Evolutionary conservation across 148 eudicot genomes (phyloP).

Genomic region (Nepenthes mirabilis): DNA sequence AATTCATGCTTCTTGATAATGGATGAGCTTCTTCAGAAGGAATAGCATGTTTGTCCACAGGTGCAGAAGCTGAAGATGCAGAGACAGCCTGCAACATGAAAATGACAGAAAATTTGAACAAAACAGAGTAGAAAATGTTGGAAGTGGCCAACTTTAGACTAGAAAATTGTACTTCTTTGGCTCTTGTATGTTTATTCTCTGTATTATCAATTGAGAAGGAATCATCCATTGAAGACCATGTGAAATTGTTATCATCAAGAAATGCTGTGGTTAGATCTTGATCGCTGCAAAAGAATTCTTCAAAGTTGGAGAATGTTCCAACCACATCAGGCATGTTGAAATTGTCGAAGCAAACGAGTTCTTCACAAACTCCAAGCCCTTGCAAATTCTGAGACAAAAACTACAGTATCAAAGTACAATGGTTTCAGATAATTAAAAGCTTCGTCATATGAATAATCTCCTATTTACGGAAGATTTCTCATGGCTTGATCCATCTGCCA

Average conservation of each 20-base stretch:
- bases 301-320: slow-evolving; percentile 55
- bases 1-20: slow-evolving; percentile 9
- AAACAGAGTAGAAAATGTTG: not conserved
- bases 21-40: slow-evolving; percentile 4
- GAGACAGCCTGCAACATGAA: not conserved
- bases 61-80: slow-evolving; percentile 12
- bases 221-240: not conserved
- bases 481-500: too few species aligned
- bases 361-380: slow-evolving; percentile 65
- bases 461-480: too few species aligned
- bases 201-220: not conserved
- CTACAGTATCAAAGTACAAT: slow-evolving; percentile 18
- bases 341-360: slow-evolving; percentile 33
- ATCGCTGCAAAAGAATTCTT: slow-evolving; percentile 45
- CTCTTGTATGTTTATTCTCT: too few species aligned
- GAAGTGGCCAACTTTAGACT: too few species aligned
- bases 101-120: not conserved
- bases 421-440: not conserved
- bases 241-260: slow-evolving; percentile 23
- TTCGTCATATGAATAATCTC: not conserved
- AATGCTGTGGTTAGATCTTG: slow-evolving; percentile 23
- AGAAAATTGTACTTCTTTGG: too few species aligned
- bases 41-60: slow-evolving; percentile 7
- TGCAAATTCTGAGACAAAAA: slow-evolving; percentile 68
- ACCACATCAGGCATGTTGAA: slow-evolving; percentile 62